These are phyloP conservation scores for Wickerhamomyces subpelliculosus DNA, from an alignment of 805 yeast species.

Conservation along the genomic window DNA sequence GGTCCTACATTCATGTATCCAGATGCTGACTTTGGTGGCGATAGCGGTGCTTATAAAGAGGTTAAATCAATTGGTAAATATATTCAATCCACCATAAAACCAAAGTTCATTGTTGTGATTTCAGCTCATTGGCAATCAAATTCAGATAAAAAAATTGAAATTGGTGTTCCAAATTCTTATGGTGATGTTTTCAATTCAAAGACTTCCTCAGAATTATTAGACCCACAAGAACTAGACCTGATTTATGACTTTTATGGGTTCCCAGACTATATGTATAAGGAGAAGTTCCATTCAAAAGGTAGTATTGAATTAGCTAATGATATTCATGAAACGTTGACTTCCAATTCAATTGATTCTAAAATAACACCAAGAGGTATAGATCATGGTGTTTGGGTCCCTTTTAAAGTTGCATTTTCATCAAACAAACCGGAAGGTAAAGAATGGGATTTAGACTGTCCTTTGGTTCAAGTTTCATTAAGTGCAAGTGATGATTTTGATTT, in stretches of 20 bases:
- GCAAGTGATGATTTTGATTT: constrained; percentile 32
- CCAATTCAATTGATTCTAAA: constrained; percentile 37
- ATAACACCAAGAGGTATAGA: constrained; percentile 61
- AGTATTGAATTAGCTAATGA: constrained; percentile 36
- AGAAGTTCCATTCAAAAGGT: constrained; percentile 49
- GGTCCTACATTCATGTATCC: constrained; percentile 73
- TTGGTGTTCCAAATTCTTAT: constrained; percentile 46
- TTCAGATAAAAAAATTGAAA: constrained; percentile 35
- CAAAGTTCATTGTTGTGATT: constrained; percentile 58
- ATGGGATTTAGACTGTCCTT: constrained; percentile 28
- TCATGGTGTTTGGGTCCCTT: constrained; percentile 82
- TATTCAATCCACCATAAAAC: constrained; percentile 44
- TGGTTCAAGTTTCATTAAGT: constrained; percentile 35
- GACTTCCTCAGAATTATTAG: neutral
- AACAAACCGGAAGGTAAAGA: constrained; percentile 17
- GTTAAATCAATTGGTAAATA: constrained; percentile 43
- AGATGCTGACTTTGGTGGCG: constrained; percentile 41
- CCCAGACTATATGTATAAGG: constrained; percentile 56
- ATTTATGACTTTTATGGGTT: constrained; percentile 75
- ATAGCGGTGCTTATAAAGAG: constrained; percentile 51
- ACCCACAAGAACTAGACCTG: constrained; percentile 40
- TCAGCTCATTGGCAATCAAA: constrained; percentile 76
- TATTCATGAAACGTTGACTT: constrained; percentile 33
- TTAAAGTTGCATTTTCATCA: constrained; percentile 58
- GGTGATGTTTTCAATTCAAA: neutral